Evolutionary conservation across 176 grass and related monocot genomes (phyloP).

Genomic region (Aegilops tauschii): DNA sequence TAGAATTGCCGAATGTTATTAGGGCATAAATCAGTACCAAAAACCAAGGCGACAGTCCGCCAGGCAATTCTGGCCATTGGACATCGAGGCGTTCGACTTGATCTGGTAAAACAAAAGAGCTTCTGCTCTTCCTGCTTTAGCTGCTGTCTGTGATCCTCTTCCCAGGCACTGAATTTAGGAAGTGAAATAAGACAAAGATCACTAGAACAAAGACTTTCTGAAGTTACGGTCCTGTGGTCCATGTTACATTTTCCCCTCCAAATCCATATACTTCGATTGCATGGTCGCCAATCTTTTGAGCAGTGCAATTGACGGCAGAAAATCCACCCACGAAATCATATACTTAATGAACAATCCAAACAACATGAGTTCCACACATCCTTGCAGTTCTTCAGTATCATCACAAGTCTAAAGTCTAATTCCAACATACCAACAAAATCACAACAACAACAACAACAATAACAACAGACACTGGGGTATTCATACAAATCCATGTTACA

Average conservation of each 20-base stretch:
- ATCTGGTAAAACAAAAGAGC: too few species aligned
- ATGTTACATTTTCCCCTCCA: too few species aligned
- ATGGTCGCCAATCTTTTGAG: too few species aligned
- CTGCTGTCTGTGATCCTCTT: not conserved
- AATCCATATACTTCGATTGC: too few species aligned
- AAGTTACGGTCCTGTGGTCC: too few species aligned
- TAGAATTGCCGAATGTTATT: too few species aligned
- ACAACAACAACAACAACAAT: not conserved
- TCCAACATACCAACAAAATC: not conserved
- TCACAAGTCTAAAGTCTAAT: not conserved
- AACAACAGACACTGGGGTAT: not conserved
- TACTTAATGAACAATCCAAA: slow-evolving; percentile 8
- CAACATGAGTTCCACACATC: not conserved
- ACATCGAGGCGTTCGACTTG: too few species aligned
- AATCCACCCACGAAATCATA: not conserved
- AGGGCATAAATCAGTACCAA: too few species aligned
- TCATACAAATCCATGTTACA: not conserved
- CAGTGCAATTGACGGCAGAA: not conserved
- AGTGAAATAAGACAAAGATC: too few species aligned
- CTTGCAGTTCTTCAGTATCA: not conserved
- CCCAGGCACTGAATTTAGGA: not conserved
- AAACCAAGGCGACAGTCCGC: too few species aligned
- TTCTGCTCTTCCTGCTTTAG: not conserved
- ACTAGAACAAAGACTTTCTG: too few species aligned
- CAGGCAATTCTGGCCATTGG: too few species aligned